phyloP scores from a whole-genome alignment of 139 green algal genomes.

The Nannochloris sp. region DNA sequence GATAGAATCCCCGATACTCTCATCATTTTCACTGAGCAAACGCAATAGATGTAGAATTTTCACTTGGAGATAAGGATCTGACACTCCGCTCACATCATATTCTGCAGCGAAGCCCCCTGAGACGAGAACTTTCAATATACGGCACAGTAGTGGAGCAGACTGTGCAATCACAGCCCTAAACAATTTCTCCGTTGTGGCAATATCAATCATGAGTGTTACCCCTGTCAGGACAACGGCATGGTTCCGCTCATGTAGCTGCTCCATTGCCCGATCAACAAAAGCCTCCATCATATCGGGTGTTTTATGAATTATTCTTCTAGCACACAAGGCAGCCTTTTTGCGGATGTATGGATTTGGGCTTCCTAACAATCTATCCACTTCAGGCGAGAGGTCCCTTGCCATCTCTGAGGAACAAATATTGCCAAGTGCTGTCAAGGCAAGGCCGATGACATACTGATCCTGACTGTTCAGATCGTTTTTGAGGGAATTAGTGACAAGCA shows the following conservation, averaged over 20 bases:
- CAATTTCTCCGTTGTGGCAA: constrained; percentile 31
- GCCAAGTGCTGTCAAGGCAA: constrained; percentile 88
- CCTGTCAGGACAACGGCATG: constrained; percentile 81
- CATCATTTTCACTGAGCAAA: constrained; percentile 65
- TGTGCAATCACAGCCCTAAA: constrained; percentile 6
- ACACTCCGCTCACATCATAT: constrained; percentile 87
- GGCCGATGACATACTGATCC: constrained; percentile 80
- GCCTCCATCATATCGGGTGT: constrained; percentile 84
- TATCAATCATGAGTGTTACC: constrained; percentile 73
- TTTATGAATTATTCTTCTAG: constrained; percentile 78
- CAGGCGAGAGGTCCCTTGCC: constrained; percentile 87
- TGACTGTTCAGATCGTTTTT: constrained; percentile 87
- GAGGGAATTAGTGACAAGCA: constrained; percentile 98
- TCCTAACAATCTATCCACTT: constrained; percentile 82
- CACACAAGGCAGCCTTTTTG: constrained; percentile 90
- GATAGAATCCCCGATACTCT: constrained; percentile 91
- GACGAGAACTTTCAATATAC: constrained; percentile 54
- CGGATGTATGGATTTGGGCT: constrained; percentile 71
- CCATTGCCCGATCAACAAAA: constrained; percentile 61
- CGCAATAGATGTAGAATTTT: constrained; percentile 82
- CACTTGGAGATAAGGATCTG: constrained; percentile 95
- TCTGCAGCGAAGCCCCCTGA: constrained; percentile 59
- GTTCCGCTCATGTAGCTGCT: constrained; percentile 78
- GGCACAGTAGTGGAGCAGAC: constrained; percentile 59
- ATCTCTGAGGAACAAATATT: constrained; percentile 98